Evolutionary conservation across 345 rosid species (phyloP), one percentile per base, ranked within the genome.

Genomic region (Salix brachista): DNA sequence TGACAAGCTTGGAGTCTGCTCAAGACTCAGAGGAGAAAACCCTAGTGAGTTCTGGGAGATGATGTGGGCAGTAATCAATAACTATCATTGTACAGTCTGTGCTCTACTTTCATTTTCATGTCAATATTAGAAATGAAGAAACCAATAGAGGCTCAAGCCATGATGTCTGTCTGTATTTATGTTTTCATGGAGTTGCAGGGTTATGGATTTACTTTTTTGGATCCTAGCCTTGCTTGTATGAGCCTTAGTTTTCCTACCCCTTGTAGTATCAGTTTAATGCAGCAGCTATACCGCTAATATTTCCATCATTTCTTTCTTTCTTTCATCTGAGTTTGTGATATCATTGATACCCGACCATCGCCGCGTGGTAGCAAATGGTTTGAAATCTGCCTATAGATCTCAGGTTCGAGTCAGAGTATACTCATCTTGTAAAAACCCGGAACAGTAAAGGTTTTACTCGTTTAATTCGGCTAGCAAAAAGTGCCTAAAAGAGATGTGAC

Each of bases 31-130:
- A 77, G 77, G 85, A 86, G 50, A 84, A 85, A 75, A 66, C 81
- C 67, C 72, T 88, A 78, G 85, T 83, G n/a, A 23, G 81, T 14
- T 76, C 86, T 4, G 87, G 86, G 79, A 87, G 91, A 84, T 87
- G 84, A 85, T 52, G 28, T 28, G 56, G 77, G 50, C 66, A 37
- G 67, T 61, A 62, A 64, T 56, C 30, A 28, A 46, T 48, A 41
- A 0, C 32, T 21, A 56, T 25, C 79, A 44, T 5, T 85, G 87
- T 86, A 84, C 88, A 79, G 75, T 65, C 42, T 37, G 14, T 68
- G 26, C 25, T 12, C 50, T 41, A 5, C 44, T 36, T 77, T 10
- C 80, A 75, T 76, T 5, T 36, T 34, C n/a, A 39, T 78, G 68
- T 28, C 23, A 44, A 37, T 21, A 73, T 61, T 32, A 62, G 68